Evolutionary conservation across 2,329 filamentous ascomycete species (phyloP).

Genomic region (Fusarium ambrosium): DNA sequence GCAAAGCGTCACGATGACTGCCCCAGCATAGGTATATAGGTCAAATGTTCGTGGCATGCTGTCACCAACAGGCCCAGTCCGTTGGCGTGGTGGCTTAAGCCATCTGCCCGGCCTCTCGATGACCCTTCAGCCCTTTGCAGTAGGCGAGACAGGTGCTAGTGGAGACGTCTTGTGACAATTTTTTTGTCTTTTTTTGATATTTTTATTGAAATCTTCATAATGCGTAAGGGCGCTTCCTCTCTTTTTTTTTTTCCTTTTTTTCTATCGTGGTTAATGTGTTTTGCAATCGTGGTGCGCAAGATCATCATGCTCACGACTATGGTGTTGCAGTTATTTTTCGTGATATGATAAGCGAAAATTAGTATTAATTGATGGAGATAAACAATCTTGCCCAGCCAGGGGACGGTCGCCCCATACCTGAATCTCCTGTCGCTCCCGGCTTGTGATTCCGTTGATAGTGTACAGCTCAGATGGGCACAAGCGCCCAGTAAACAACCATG

Average conservation of each 20-base stretch:
- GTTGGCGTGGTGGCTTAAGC: background rate
- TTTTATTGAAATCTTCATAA: background rate
- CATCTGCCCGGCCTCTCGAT: background rate
- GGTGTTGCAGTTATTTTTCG: background rate
- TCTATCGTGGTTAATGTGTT: background rate
- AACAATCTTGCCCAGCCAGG: background rate
- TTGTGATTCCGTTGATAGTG: background rate
- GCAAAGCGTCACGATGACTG: background rate
- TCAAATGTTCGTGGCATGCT: background rate
- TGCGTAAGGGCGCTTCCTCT: background rate
- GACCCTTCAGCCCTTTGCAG: background rate
- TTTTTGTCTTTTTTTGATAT: background rate
- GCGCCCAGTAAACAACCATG: background rate
- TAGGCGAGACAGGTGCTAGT: background rate
- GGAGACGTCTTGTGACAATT: background rate
- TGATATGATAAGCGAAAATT: background rate
- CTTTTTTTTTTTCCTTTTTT: background rate
- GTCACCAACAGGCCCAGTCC: background rate
- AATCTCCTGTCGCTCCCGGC: background rate
- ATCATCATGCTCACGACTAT: background rate
- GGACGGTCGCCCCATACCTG: accelerated
- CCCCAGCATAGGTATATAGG: background rate
- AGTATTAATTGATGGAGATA: background rate
- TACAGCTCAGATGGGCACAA: background rate
- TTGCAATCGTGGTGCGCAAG: background rate